These are phyloP conservation scores for Suhomyces kunorum DNA, from an alignment of 1,139 yeast genomes.

Conservation along the genomic window DNA sequence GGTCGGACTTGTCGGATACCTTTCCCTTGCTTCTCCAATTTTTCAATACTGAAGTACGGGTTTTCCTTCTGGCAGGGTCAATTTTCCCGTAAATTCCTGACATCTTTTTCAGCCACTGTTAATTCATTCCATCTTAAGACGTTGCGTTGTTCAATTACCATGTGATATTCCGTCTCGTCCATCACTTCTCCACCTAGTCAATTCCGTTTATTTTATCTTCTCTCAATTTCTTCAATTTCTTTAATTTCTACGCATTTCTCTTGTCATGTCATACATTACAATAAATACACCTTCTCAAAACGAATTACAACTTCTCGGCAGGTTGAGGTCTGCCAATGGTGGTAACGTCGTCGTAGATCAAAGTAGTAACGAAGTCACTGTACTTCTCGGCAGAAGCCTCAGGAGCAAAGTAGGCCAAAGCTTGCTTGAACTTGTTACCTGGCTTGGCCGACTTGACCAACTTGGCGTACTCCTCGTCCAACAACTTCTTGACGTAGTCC, in stretches of 20 bases:
- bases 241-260: not conserved
- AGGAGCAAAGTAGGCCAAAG: constrained; percentile 63
- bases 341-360: constrained; percentile 43
- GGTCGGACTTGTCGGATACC: too few relatives aligned
- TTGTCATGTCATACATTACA: constrained; percentile 7
- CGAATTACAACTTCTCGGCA: constrained; percentile 45
- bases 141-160: too few relatives aligned
- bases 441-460: constrained; percentile 48
- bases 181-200: too few relatives aligned
- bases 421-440: constrained; percentile 64
- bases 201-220: not conserved
- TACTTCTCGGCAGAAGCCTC: constrained; percentile 67
- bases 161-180: too few relatives aligned
- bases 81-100: too few relatives aligned
- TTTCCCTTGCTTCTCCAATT: too few relatives aligned
- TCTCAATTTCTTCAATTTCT: not conserved
- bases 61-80: too few relatives aligned
- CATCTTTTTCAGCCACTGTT: too few relatives aligned
- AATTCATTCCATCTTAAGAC: too few relatives aligned
- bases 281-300: constrained; percentile 14
- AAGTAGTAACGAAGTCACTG: constrained; percentile 73
- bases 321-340: constrained; percentile 50
- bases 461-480: constrained; percentile 63
- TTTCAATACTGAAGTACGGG: too few relatives aligned
- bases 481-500: constrained; percentile 54